Evolutionary conservation across 108 stramenopile species (phyloP), one percentile per base, ranked within the genome.

Genomic region (Cyclotella cryptica): DNA sequence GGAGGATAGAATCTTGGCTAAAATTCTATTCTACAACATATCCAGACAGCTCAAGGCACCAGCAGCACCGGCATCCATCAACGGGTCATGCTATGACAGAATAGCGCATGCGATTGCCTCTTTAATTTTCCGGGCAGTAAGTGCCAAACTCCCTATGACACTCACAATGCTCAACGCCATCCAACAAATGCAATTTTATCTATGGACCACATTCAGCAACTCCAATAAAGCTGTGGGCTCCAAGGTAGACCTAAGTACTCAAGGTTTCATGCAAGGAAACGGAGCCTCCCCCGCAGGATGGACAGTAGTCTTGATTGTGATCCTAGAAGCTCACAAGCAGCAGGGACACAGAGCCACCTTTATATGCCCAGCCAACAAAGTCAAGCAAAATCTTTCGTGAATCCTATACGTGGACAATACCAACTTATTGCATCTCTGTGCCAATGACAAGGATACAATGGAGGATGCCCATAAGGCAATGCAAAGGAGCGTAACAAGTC

Each of bases 1-100:
- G 9, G 63, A 74, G n/a, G 72, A 72, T 29, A 44, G 59, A 21
- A 22, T 43, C 29, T n/a, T 72, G n/a, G 57, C 71, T 5, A 72
- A 72, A 46, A 44, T 54, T 0, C 10, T 72, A 17, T 59, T 59
- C 27, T 59, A 59, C 30, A 29, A 59, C 27, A 29, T 59, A 29
- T 26, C 18, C 9, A 9, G 55, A 22, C 70, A 72, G 27, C 15
- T 5, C 2, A 29, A 59, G 21, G 4, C n/a, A 27, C 41, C 57
- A 5, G 70, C 70, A 8, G 55, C 51, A 53, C 49, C 59, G 13
- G 18, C n/a, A 1, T 71, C 70, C 26, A 24, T 73, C 2, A 61
- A 73, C 30, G 72, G 61, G 28, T 21, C 55, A 30, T 73, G 72
- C 43, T 73, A 49, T 29, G 72, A 73, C 42, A 49, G 46, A 14